These are phyloP conservation scores for Ogataea chonburiensis DNA, from an alignment of 805 yeast species.

Conservation along the genomic window DNA sequence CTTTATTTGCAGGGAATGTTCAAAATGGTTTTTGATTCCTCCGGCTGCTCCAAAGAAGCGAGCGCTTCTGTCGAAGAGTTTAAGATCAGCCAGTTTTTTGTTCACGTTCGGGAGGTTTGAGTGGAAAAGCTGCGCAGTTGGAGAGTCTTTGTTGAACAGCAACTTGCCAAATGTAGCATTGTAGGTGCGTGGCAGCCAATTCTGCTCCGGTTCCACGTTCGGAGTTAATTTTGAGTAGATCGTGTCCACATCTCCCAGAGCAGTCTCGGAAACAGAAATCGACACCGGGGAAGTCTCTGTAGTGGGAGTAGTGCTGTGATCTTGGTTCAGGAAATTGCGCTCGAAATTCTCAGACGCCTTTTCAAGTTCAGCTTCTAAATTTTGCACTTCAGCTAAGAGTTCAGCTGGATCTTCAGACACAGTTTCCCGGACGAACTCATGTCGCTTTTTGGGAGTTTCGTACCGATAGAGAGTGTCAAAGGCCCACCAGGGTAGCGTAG, in stretches of 20 bases:
- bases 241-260: neutral
- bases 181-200: slow-evolving; percentile 25
- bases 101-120: slow-evolving; percentile 28
- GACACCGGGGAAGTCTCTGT: neutral
- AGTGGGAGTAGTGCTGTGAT: neutral
- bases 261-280: too few species aligned
- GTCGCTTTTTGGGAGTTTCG: slow-evolving; percentile 18
- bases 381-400: slow-evolving; percentile 21
- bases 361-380: slow-evolving; percentile 22
- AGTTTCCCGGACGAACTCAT: slow-evolving; percentile 7
- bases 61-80: slow-evolving; percentile 25
- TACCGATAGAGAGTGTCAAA: slow-evolving; percentile 23
- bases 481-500: slow-evolving; percentile 34
- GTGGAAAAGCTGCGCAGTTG: slow-evolving; percentile 24
- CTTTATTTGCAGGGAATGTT: slow-evolving; percentile 30
- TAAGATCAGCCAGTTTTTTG: slow-evolving; percentile 23
- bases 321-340: slow-evolving; percentile 27
- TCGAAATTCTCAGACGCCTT: slow-evolving; percentile 29
- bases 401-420: slow-evolving; percentile 13
- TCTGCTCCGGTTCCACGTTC: slow-evolving; percentile 6
- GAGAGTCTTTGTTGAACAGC: slow-evolving; percentile 17
- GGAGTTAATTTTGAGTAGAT: slow-evolving; percentile 16
- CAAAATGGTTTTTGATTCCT: slow-evolving; percentile 31
- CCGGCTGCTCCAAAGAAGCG: slow-evolving; percentile 32
- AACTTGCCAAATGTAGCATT: slow-evolving; percentile 33